Evolutionary conservation across 257 asterid genomes (phyloP).

Genomic region (Fraxinus americana): DNA sequence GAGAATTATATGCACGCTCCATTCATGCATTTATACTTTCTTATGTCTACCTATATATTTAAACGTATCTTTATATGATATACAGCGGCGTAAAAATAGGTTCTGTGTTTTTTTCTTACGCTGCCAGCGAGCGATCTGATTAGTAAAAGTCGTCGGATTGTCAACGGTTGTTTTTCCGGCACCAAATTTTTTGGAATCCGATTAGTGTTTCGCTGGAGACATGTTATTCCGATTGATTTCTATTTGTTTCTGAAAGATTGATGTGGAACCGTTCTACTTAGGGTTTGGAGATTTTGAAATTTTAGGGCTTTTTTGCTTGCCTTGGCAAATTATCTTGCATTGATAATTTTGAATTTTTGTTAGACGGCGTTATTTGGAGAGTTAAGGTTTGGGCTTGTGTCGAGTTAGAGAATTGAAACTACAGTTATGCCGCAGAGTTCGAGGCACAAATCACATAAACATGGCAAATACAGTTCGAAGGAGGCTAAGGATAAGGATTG

Average conservation of each 20-base stretch:
- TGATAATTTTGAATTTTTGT: neutral
- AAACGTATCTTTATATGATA: too few species aligned
- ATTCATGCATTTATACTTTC: neutral
- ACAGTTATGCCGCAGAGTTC: constrained; percentile 82
- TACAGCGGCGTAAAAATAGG: neutral
- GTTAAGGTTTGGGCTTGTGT: constrained; percentile 15
- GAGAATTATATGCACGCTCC: neutral
- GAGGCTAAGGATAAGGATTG: constrained; percentile 37
- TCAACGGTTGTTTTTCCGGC: constrained; percentile 36
- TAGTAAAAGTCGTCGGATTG: constrained; percentile 40
- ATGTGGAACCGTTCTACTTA: constrained; percentile 35
- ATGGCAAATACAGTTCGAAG: constrained; percentile 80
- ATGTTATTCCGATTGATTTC: constrained; percentile 25
- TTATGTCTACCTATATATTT: neutral
- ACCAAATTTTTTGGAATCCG: constrained; percentile 20
- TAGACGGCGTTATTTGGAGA: neutral
- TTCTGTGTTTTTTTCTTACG: constrained; percentile 35
- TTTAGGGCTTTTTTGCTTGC: neutral
- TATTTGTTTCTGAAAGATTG: constrained; percentile 20
- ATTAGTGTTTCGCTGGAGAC: constrained; percentile 24
- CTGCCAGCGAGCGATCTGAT: constrained; percentile 61
- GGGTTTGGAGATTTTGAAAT: constrained; percentile 49
- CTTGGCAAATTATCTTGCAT: neutral
- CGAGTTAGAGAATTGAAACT: constrained; percentile 17
- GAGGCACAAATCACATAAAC: constrained; percentile 90